Percentiles rank a stretch among this genome's conserved stretches.
These are phyloP conservation scores for Cinnamomum micranthum DNA, from an alignment of 164 flowering plant species.

Conservation along the genomic window DNA sequence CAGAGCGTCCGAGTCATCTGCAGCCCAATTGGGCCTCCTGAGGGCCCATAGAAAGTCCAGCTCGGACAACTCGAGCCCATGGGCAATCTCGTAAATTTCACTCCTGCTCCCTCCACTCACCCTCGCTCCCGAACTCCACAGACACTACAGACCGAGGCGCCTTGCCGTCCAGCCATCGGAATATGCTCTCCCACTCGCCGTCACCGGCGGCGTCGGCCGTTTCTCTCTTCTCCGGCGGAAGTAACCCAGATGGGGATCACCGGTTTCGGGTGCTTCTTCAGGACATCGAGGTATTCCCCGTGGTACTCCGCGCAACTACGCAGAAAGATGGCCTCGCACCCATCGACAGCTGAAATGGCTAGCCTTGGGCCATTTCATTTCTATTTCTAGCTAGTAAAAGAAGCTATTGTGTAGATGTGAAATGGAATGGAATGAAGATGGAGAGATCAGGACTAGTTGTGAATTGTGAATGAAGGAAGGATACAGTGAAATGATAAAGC, in stretches of 20 bases:
- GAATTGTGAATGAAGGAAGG: too few species aligned
- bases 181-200: constrained; percentile 25
- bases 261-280: constrained; percentile 28
- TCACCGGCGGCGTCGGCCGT: constrained; percentile 8
- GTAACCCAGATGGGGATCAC: constrained; percentile 20
- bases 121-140: constrained; percentile 55
- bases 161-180: constrained; percentile 41
- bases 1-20: constrained; percentile 12
- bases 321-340: constrained; percentile 21
- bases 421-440: too few species aligned
- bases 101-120: constrained; percentile 26
- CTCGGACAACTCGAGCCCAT: constrained; percentile 26
- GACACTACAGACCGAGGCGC: constrained; percentile 34
- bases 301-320: constrained; percentile 52
- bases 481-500: too few species aligned
- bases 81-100: constrained; percentile 38
- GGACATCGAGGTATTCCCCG: constrained; percentile 48
- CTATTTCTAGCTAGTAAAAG: too few species aligned
- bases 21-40: constrained; percentile 17
- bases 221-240: constrained; percentile 19
- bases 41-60: constrained; percentile 56
- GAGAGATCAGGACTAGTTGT: too few species aligned
- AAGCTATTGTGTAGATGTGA: too few species aligned
- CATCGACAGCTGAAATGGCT: too few species aligned
- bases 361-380: too few species aligned